Evolutionary conservation across 495 filamentous ascomycete species (phyloP), one percentile per base, ranked within the genome.

Genomic region (Aspergillus sparsus): DNA sequence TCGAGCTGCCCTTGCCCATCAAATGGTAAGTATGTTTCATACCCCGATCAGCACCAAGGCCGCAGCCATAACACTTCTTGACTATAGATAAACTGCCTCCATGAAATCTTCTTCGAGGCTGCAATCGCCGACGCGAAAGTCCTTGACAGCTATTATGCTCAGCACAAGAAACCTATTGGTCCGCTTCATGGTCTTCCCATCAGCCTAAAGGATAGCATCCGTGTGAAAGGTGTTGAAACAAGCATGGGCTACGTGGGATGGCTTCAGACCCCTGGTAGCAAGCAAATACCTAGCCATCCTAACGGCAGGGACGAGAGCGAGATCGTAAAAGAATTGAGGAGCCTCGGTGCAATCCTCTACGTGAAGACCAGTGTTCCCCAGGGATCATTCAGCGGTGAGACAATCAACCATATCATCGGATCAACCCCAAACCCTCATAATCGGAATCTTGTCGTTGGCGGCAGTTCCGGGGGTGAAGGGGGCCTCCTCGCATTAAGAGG

Each of bases 321-420:
- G 11, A 46, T 46, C 42, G 42, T 46, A n/a, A 46, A n/a, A 8
- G 6, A 9, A 7, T 18, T 46, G 5, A 7, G 7, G n/a, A 7
- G n/a, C 8, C 42, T 46, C 42, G 42, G 42, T 18, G 42, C 42
- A n/a, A 46, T 46, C 42, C 42, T 18, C 42, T 46, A 46, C 42
- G 42, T 46, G 42, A 46, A 46, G 21, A 46, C 42, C 21, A 11
- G 8, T n/a, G 42, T 46, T 15, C 42, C 42, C 7, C 42, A 46
- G 12, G 42, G 8, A 2, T 46, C 42, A n/a, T 46, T 46, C 42
- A 7, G n/a, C 7, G 42, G 42, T 18, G 42, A 27, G 21, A 27
- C 21, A 27, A 27, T 27, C 21, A 27, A 27, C 21, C 21, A 27
- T 27, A 27, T 27, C 21, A 3, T 27, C 21, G 21, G 21, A 3